phyloP scores from a whole-genome alignment of 2,329 filamentous ascomycete species.

The Fusarium neocosmosporiellum region DNA sequence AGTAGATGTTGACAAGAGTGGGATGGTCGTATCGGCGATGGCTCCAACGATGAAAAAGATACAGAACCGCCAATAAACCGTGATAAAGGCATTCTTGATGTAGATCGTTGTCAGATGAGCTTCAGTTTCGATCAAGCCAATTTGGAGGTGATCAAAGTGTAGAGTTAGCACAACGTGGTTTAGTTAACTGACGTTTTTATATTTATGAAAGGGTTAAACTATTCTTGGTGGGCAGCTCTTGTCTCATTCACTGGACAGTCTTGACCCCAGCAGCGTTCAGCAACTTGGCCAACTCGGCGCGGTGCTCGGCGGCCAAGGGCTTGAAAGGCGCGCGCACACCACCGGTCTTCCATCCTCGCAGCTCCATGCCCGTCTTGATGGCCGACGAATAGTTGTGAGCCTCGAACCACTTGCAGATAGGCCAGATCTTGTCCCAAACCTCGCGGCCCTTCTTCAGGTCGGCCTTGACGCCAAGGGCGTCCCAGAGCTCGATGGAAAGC shows the following conservation, averaged over 20 bases:
- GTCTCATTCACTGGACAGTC: background rate
- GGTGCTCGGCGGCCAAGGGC: background rate
- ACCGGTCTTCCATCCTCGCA: slow-evolving; percentile 55
- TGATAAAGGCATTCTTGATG: too few relatives aligned
- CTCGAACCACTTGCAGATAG: slow-evolving; percentile 60
- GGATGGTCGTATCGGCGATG: too few relatives aligned
- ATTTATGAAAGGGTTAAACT: too few relatives aligned
- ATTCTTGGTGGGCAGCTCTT: too few relatives aligned
- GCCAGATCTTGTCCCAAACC: slow-evolving; percentile 58
- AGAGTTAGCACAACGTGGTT: too few relatives aligned
- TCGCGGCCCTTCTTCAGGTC: slow-evolving; percentile 54
- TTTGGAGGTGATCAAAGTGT: too few relatives aligned
- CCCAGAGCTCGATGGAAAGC: slow-evolving; percentile 56
- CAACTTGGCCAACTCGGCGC: background rate
- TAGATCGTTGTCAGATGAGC: too few relatives aligned
- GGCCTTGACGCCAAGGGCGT: slow-evolving; percentile 48
- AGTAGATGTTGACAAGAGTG: too few relatives aligned
- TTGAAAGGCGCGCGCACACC: slow-evolving; percentile 55
- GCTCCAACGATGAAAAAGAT: too few relatives aligned
- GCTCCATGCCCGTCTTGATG: slow-evolving; percentile 59
- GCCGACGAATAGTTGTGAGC: slow-evolving; percentile 56
- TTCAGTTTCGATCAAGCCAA: too few relatives aligned
- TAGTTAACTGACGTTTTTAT: too few relatives aligned
- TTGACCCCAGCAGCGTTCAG: background rate
- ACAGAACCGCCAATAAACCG: too few relatives aligned